A percentile compares a stretch with the other conserved stretches of the same genome.
Conservation (phyloP, 2,329 filamentous ascomycete species). For the Amylocarpus encephaloides region DNA sequence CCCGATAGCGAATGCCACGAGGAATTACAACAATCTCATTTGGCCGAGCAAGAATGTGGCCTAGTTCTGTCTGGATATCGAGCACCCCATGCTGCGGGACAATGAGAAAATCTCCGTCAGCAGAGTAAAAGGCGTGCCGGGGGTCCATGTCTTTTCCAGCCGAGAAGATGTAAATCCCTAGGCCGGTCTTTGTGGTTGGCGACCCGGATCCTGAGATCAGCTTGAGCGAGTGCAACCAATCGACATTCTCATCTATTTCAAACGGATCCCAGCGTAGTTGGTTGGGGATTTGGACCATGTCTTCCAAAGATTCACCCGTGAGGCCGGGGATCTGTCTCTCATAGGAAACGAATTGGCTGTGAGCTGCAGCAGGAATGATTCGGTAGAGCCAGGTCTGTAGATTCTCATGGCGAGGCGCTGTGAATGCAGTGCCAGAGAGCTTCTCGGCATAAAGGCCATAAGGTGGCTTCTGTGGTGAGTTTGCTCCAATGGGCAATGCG, state of each 20-base stretch:
- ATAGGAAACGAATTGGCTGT: slow-evolving; percentile 40
- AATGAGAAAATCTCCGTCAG: slow-evolving; percentile 73
- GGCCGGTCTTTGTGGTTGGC: slow-evolving; percentile 67
- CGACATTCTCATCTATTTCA: slow-evolving; percentile 61
- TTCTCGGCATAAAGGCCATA: slow-evolving; percentile 65
- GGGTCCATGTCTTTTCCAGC: slow-evolving; percentile 76
- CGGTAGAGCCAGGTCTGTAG: slow-evolving; percentile 53
- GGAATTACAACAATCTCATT: slow-evolving; percentile 75
- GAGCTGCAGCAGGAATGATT: slow-evolving; percentile 47
- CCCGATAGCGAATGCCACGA: slow-evolving; percentile 66
- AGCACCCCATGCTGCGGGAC: slow-evolving; percentile 68
- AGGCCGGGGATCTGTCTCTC: slow-evolving; percentile 37
- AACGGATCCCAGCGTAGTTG: slow-evolving; percentile 72
- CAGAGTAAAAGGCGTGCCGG: slow-evolving; percentile 74
- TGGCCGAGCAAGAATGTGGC: slow-evolving; percentile 66
- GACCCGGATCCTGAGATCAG: slow-evolving; percentile 75
- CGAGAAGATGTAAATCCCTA: slow-evolving; percentile 76
- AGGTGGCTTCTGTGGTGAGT: slow-evolving; percentile 63
- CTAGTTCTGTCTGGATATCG: slow-evolving; percentile 73
- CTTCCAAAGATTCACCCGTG: too few relatives aligned
- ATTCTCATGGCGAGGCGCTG: slow-evolving; percentile 49
- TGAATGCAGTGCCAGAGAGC: slow-evolving; percentile 52
- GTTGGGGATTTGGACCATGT: slow-evolving; percentile 67
- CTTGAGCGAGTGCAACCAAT: slow-evolving; percentile 58
- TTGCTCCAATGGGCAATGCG: slow-evolving; percentile 57